These are phyloP conservation scores for Phlegmacium glaucopus DNA, from an alignment of 768 basidiomycete genomes.

Conservation along the genomic window DNA sequence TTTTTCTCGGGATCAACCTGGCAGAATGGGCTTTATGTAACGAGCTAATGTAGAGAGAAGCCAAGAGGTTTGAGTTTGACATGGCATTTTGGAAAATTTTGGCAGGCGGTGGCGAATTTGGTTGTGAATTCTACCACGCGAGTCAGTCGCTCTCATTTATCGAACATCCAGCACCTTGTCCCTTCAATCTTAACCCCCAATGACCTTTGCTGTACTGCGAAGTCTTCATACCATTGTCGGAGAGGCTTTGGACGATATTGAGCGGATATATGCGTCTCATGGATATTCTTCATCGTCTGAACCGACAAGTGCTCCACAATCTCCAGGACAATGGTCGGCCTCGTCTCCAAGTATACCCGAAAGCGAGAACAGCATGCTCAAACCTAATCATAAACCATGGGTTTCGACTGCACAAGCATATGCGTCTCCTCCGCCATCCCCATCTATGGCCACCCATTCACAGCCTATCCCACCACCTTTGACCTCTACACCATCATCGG, in stretches of 20 bases:
- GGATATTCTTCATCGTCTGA: slow-evolving; percentile 11
- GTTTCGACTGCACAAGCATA: slow-evolving; percentile 22
- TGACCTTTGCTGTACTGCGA: slow-evolving; percentile 63
- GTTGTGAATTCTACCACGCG: slow-evolving; percentile 16
- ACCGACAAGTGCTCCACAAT: slow-evolving; percentile 5
- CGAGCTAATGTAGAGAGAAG: slow-evolving; percentile 11
- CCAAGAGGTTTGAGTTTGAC: slow-evolving; percentile 10
- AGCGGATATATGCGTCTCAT: slow-evolving; percentile 47
- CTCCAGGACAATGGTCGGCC: slow-evolving; percentile 10
- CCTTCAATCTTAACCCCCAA: slow-evolving; percentile 12
- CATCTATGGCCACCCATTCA: slow-evolving; percentile 16
- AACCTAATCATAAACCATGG: not conserved
- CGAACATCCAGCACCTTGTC: slow-evolving; percentile 2
- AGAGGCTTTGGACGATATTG: slow-evolving; percentile 66
- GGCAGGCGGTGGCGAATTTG: slow-evolving; percentile 14
- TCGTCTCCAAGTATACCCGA: slow-evolving; percentile 4
- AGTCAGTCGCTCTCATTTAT: slow-evolving; percentile 4
- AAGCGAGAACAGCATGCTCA: not conserved
- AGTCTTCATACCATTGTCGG: slow-evolving; percentile 65
- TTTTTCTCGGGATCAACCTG: slow-evolving; percentile 1
- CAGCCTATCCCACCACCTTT: slow-evolving; percentile 23
- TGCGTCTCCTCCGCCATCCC: slow-evolving; percentile 31
- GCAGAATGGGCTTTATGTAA: slow-evolving; percentile 11
- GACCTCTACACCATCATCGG: slow-evolving; percentile 13
- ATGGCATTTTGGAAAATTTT: slow-evolving; percentile 19